A percentile compares a stretch with the other conserved stretches of the same genome.
These are phyloP conservation scores for Panicum hallii DNA, from an alignment of 202 grass and related monocot genomes.

Conservation along the genomic window DNA sequence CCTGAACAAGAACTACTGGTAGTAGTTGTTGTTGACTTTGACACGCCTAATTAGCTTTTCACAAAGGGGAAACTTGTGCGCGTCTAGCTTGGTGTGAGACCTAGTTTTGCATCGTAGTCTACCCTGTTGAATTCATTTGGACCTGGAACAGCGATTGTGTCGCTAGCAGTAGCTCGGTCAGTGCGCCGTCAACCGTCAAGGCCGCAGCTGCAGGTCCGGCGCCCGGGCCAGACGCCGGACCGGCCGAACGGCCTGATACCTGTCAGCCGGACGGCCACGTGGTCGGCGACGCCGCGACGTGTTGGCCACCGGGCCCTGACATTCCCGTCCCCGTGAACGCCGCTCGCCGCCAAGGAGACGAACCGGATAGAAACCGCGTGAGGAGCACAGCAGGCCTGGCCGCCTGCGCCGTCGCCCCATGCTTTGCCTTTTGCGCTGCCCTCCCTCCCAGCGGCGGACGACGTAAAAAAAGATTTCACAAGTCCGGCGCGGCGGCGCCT, in stretches of 20 bases:
- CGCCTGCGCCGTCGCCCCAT: constrained; percentile 30
- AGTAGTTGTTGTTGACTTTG: background rate
- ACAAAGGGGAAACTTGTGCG: background rate
- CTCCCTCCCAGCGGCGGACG: background rate
- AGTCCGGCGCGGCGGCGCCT: constrained; percentile 25
- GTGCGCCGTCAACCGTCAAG: constrained; percentile 35
- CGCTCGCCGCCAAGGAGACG: constrained; percentile 43
- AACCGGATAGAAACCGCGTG: constrained; percentile 50
- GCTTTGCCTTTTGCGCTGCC: background rate
- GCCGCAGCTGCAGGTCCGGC: background rate
- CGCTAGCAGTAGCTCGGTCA: background rate
- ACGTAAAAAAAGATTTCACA: constrained; percentile 35
- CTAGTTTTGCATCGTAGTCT: background rate
- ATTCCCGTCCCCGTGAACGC: constrained; percentile 59
- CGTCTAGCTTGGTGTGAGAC: background rate
- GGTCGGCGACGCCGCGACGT: constrained; percentile 41
- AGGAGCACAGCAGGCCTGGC: background rate
- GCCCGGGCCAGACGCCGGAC: background rate
- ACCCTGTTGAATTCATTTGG: background rate
- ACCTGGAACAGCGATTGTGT: background rate
- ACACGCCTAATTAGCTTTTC: background rate
- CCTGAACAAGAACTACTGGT: background rate
- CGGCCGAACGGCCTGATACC: background rate
- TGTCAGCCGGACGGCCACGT: constrained; percentile 39
- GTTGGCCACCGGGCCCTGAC: constrained; percentile 35